Conservation (phyloP, 2,329 filamentous ascomycete species). For the Achaetomium macrosporum region DNA sequence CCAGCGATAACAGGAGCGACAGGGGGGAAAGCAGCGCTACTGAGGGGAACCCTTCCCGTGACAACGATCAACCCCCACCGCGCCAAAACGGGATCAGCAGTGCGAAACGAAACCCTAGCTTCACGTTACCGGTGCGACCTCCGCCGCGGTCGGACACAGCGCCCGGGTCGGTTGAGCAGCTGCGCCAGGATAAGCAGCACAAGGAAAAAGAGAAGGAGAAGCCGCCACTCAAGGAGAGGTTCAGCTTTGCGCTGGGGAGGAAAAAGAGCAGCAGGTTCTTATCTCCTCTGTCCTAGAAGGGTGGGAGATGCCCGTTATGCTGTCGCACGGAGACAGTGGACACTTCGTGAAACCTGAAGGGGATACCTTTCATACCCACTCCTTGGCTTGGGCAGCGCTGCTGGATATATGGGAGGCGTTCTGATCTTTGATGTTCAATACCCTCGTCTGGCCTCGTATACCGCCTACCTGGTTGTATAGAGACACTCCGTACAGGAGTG, state of each 20-base stretch:
- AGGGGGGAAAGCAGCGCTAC: conserved; percentile 10
- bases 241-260: conserved; percentile 60
- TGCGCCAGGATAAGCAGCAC: conserved; percentile 18
- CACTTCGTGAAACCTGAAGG: too few species aligned
- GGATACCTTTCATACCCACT: background rate
- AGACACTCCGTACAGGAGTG: too few species aligned
- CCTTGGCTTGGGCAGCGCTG: background rate
- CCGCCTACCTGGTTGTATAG: background rate
- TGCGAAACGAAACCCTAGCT: conserved; percentile 14
- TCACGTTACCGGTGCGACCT: conserved; percentile 22
- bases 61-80: background rate
- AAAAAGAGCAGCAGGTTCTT: conserved; percentile 60
- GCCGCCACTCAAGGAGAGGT: conserved; percentile 52
- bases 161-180: conserved; percentile 18
- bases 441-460: background rate
- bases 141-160: conserved; percentile 25
- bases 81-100: conserved; percentile 13
- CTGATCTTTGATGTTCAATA: background rate
- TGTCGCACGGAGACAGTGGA: background rate
- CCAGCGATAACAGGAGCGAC: conserved; percentile 35
- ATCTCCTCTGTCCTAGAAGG: conserved; percentile 25
- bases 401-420: background rate
- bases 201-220: conserved; percentile 33
- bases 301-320: conserved; percentile 9
- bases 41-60: background rate